Evolutionary conservation across 2,329 filamentous ascomycete species (phyloP), one percentile per base, ranked within the genome.

Genomic region (Chaetomiaceae sp.): DNA sequence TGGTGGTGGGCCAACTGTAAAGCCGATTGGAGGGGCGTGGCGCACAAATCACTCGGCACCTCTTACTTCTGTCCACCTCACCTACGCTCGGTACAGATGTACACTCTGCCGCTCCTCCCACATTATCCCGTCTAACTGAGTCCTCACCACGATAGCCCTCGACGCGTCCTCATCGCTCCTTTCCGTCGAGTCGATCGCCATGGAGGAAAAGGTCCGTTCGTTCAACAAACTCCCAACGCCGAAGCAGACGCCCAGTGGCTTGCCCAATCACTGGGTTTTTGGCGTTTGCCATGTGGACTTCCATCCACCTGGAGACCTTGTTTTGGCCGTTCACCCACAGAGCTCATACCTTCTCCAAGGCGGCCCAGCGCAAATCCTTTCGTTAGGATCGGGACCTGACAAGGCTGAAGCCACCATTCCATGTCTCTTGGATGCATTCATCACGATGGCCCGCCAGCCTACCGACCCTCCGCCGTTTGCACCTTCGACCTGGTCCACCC

Each of bases 401-500:
- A 48, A 33, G 17, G 49, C 49, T 12, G 45, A 48, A 42, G 45
- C 42, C 14, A 36, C 22, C 20, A 33, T 51, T 18, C 38, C 45
- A 1, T 33, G 6, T 12, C 49, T 51, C 12, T 18, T 51, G 18
- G 41, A 48, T 27, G 44, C 44, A 24, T 47, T 50, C 27, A 18
- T 29, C 27, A 11, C 24, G 6, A 27, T 27, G 24, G 24, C 24
- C 24, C 24, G 24, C 24, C 24, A 9, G 27, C 27, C 27, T 11
- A 29, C 12, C 29, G 11, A 30, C 12, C 6, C 19, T 18, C 35
- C 44, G 29, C 12, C 40, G 5, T 38, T 48, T 10, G 44, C 41
- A 22, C 49, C 49, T 24, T 42, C 45, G 45, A 42, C 49, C 17
- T 51, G 45, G 49, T 48, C 49, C 22, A 51, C 49, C n/a, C 29